Percentiles rank a stretch among this genome's conserved stretches.
Conservation (phyloP, 75 land plant species). For the Adiantum capillusveneris region DNA sequence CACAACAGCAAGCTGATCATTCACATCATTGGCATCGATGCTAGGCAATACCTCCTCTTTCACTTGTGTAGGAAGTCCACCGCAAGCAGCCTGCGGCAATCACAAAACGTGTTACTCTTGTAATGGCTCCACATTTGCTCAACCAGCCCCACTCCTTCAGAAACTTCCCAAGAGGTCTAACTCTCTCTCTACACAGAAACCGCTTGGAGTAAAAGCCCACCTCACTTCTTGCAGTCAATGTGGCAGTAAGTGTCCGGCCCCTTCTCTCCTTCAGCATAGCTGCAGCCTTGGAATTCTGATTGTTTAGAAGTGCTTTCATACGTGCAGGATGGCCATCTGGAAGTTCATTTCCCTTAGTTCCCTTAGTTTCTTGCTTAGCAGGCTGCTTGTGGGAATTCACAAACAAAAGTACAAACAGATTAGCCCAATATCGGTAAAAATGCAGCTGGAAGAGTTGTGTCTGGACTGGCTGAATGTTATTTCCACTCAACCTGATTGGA, state of each 20-base stretch:
- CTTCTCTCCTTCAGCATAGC: constrained; percentile 6
- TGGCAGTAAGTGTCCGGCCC: constrained; percentile 22
- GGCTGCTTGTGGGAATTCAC: background rate
- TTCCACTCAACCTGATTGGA: background rate
- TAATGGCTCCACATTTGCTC: too few relatives aligned
- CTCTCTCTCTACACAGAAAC: too few relatives aligned
- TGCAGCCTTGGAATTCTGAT: background rate
- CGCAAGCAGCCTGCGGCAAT: constrained; percentile 9
- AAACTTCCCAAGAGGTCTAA: too few relatives aligned
- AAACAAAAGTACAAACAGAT: too few relatives aligned
- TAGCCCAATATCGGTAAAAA: too few relatives aligned
- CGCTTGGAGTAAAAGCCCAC: too few relatives aligned
- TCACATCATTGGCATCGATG: constrained; percentile 30
- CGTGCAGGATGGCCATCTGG: background rate
- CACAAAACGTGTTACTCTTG: too few relatives aligned
- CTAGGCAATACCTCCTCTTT: constrained; percentile 13
- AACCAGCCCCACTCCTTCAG: too few relatives aligned
- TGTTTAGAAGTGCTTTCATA: too few relatives aligned
- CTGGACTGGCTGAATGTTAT: too few relatives aligned
- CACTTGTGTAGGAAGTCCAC: background rate
- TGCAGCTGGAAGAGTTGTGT: too few relatives aligned
- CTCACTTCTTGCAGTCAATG: constrained; percentile 26
- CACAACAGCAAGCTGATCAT: constrained; percentile 33
- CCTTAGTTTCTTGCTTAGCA: background rate
- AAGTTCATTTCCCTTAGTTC: background rate